phyloP scores from a whole-genome alignment of 352 stramenopile species.

The Pseudoperonospora humuli region DNA sequence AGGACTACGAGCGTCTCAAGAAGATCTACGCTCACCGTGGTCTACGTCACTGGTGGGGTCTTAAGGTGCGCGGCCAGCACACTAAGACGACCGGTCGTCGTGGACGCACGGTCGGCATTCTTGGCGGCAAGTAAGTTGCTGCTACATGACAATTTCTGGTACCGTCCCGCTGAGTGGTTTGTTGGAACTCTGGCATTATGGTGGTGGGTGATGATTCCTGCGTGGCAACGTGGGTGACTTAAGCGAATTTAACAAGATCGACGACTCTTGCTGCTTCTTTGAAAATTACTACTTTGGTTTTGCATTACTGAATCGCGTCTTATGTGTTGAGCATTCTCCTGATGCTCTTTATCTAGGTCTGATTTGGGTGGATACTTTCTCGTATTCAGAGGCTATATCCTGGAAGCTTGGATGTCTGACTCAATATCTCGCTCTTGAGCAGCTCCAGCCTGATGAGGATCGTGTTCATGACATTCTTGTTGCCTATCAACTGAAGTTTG shows the following conservation, averaged over 20 bases:
- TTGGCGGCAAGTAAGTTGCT: slow-evolving; percentile 75
- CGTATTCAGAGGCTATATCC: no score
- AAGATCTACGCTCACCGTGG: slow-evolving; percentile 99
- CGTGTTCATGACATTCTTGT: no score
- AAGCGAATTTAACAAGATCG: slow-evolving; percentile 33
- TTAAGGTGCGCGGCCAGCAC: slow-evolving; percentile 99
- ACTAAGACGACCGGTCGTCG: slow-evolving; percentile 99
- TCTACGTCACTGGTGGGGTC: slow-evolving; percentile 99
- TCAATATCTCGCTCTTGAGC: no score
- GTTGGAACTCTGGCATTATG: slow-evolving; percentile 59
- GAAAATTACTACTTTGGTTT: slow-evolving; percentile 8
- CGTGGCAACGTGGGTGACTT: slow-evolving; percentile 18
- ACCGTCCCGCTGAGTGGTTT: slow-evolving; percentile 43
- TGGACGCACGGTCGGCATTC: slow-evolving; percentile 71
- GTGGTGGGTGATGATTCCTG: slow-evolving; percentile 25
- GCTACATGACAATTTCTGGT: slow-evolving; percentile 17
- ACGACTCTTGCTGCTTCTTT: slow-evolving; percentile 34
- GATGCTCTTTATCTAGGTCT: no score
- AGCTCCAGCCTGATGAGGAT: no score
- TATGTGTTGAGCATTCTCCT: no score
- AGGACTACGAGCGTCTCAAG: slow-evolving; percentile 99
- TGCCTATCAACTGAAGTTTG: no score
- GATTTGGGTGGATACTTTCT: no score
- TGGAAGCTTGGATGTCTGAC: no score
- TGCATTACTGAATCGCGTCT: slow-evolving; percentile 9